These are phyloP conservation scores for Neurospora sp. DNA, from an alignment of 495 filamentous ascomycete genomes.

Conservation along the genomic window DNA sequence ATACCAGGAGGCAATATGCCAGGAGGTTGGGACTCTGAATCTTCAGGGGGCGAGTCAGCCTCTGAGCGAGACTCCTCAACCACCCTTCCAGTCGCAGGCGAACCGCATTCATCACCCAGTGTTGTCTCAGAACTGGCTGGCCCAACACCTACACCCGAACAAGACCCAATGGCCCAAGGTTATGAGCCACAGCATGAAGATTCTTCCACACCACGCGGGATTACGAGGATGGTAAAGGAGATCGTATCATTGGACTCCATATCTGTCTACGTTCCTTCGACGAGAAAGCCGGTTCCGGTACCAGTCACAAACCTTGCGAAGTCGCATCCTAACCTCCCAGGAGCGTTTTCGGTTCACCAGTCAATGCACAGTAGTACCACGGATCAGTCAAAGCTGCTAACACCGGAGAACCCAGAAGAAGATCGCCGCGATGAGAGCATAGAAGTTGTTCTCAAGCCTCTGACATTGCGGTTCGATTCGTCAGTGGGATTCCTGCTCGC, in stretches of 20 bases:
- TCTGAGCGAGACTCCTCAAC: background rate
- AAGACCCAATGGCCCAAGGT: background rate
- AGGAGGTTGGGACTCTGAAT: constrained; percentile 47
- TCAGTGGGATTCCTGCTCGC: constrained; percentile 56
- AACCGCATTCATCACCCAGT: background rate
- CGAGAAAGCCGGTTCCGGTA: constrained; percentile 19
- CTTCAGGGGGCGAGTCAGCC: background rate
- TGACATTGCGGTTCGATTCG: constrained; percentile 55
- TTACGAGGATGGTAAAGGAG: constrained; percentile 39
- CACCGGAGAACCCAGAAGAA: background rate
- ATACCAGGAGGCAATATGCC: constrained; percentile 32
- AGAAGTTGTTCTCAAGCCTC: constrained; percentile 47
- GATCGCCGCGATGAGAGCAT: constrained; percentile 26
- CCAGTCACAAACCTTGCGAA: constrained; percentile 17
- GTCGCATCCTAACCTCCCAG: constrained; percentile 42
- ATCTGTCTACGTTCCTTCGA: constrained; percentile 35
- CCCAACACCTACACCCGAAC: background rate
- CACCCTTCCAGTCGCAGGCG: background rate
- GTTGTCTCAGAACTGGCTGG: background rate
- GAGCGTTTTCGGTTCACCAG: constrained; percentile 45
- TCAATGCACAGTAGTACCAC: background rate
- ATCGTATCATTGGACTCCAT: constrained; percentile 32
- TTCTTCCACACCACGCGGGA: constrained; percentile 33
- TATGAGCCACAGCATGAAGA: constrained; percentile 22
- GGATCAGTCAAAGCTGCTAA: background rate